These are phyloP conservation scores for Teunomyces lycoperdinae DNA, from an alignment of 805 yeast genomes.

Conservation along the genomic window DNA sequence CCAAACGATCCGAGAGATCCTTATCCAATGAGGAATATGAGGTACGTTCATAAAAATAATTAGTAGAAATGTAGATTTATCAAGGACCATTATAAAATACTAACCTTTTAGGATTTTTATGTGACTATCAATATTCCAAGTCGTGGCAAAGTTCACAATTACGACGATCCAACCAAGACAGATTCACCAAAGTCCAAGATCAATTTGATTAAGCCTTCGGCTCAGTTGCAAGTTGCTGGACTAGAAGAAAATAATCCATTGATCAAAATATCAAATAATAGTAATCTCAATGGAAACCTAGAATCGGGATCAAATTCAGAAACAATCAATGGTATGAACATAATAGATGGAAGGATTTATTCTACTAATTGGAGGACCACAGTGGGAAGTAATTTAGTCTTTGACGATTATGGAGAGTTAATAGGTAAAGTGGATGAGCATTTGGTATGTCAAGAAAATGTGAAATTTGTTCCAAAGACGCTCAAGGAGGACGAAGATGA, in stretches of 20 bases:
- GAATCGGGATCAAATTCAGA: constrained; percentile 14
- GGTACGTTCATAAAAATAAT: constrained; percentile 21
- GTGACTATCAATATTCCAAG: constrained; percentile 33
- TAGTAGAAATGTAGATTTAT: constrained; percentile 5
- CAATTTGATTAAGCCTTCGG: constrained; percentile 37
- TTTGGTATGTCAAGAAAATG: constrained; percentile 26
- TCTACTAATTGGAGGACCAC: constrained; percentile 74
- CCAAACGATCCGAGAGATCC: constrained; percentile 10
- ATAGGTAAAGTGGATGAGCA: constrained; percentile 41
- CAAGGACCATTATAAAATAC: constrained; percentile 9
- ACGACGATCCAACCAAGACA: constrained; percentile 8
- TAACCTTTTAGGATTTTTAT: constrained; percentile 31
- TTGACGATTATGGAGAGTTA: constrained; percentile 43
- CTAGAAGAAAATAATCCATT: constrained; percentile 32
- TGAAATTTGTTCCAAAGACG: constrained; percentile 19
- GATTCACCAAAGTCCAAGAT: constrained; percentile 15
- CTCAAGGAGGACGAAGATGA: constrained; percentile 12
- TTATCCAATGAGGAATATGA: constrained; percentile 19
- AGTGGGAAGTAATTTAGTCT: constrained; percentile 67
- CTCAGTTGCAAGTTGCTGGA: constrained; percentile 38
- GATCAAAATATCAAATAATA: constrained; percentile 35
- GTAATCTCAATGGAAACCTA: not conserved
- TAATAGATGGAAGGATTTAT: constrained; percentile 50
- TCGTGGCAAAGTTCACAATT: constrained; percentile 12
- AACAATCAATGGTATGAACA: constrained; percentile 23